A percentile compares a stretch with the other conserved stretches of the same genome.
These are phyloP conservation scores for Phytophthora macrochlamydospora DNA, from an alignment of 352 stramenopile species.

Conservation along the genomic window DNA sequence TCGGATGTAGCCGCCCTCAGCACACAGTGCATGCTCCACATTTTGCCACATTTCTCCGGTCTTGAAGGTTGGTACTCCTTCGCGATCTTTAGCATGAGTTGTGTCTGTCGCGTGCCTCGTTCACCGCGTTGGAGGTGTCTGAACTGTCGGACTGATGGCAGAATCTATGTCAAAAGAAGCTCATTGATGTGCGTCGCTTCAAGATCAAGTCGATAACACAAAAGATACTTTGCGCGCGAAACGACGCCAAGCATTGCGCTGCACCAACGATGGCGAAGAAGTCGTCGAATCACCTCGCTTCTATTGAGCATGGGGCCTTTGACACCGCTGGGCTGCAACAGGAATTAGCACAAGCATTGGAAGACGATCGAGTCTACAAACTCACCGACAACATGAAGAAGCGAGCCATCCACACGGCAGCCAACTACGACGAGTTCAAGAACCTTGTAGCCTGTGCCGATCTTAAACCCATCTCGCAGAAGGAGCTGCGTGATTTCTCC, in stretches of 20 bases:
- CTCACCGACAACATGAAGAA: constrained; percentile 89
- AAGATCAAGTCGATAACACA: background rate
- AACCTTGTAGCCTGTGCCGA: constrained; percentile 86
- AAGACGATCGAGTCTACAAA: constrained; percentile 86
- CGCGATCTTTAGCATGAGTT: too few species aligned
- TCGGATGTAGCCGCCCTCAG: too few species aligned
- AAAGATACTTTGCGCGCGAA: constrained; percentile 32
- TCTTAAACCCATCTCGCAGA: constrained; percentile 80
- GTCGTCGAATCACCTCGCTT: constrained; percentile 48
- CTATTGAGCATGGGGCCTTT: constrained; percentile 78
- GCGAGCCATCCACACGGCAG: constrained; percentile 82
- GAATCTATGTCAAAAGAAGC: too few species aligned
- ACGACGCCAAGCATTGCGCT: constrained; percentile 5
- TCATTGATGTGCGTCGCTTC: too few species aligned
- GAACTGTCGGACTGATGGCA: too few species aligned
- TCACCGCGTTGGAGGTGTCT: too few species aligned
- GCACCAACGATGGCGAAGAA: constrained; percentile 33
- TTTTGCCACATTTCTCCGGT: too few species aligned
- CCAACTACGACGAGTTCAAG: constrained; percentile 90
- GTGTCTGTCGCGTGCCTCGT: too few species aligned
- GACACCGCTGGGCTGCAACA: constrained; percentile 77
- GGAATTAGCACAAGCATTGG: constrained; percentile 71
- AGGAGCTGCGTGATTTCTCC: constrained; percentile 68
- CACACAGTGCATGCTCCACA: too few species aligned
- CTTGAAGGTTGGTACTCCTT: too few species aligned